phyloP scores from a whole-genome alignment of 2,329 filamentous ascomycete genomes.

The Trichoderma sp. region DNA sequence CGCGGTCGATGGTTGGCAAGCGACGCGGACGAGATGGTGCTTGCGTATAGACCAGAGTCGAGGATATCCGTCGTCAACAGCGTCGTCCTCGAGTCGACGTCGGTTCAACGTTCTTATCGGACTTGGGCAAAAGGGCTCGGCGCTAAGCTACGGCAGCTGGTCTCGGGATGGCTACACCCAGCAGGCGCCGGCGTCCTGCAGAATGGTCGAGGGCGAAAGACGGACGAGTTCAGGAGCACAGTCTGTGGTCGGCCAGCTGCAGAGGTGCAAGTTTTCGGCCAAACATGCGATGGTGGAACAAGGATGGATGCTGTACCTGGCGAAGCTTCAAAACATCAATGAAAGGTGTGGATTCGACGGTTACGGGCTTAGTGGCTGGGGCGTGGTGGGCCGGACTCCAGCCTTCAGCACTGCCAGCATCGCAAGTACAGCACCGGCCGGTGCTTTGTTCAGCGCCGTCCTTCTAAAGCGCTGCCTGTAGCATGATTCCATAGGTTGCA shows the following conservation, averaged over 20 bases:
- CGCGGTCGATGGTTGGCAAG: not conserved
- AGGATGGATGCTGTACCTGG: not conserved
- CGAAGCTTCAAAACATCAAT: conserved; percentile 10
- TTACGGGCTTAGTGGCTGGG: conserved; percentile 5
- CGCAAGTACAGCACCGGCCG: too few relatives aligned
- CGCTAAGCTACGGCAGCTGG: not conserved
- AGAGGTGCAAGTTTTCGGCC: not conserved
- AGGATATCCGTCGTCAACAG: not conserved
- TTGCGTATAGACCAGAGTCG: not conserved
- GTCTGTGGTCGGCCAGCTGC: not conserved
- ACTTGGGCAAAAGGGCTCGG: not conserved
- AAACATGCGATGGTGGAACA: conserved; percentile 4
- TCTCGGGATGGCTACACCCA: not conserved
- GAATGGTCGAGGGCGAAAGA: not conserved
- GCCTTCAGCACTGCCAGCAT: not conserved
- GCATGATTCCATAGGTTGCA: not conserved
- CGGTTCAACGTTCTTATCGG: not conserved
- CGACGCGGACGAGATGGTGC: not conserved
- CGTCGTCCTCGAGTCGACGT: not conserved
- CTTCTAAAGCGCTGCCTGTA: too few relatives aligned
- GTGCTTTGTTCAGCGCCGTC: too few relatives aligned
- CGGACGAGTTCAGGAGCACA: not conserved
- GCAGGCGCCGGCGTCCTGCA: not conserved
- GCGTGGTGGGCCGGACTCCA: not conserved
- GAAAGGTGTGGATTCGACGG: conserved; percentile 1